Conservation (phyloP, 148 eudicot genomes). For the Cornus controversa region DNA sequence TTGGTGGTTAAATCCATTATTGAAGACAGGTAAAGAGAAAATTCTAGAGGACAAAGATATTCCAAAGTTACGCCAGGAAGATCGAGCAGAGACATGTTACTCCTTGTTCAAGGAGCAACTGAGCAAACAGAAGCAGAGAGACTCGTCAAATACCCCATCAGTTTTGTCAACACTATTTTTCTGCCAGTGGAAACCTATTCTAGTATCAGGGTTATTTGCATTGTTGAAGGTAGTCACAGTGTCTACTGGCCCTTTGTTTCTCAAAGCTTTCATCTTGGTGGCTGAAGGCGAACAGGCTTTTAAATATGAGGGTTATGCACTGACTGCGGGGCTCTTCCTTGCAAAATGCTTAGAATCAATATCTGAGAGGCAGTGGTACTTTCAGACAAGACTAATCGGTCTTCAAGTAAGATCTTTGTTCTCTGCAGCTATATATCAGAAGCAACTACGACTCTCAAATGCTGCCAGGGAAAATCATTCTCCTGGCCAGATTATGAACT, state of each 20-base stretch:
- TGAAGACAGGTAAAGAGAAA: conserved; percentile 49
- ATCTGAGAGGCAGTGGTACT: conserved; percentile 53
- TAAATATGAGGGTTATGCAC: conserved; percentile 36
- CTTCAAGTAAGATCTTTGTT: conserved; percentile 49
- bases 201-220: conserved; percentile 49
- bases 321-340: conserved; percentile 28
- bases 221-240: conserved; percentile 40
- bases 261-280: conserved; percentile 39
- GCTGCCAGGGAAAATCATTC: conserved; percentile 39
- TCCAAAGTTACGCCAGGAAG: conserved; percentile 36
- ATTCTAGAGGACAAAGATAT: conserved; percentile 43
- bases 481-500: conserved; percentile 51
- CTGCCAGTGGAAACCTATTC: conserved; percentile 40
- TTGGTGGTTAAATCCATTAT: conserved; percentile 64
- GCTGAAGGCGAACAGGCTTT: conserved; percentile 23
- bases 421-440: conserved; percentile 47
- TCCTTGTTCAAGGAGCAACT: conserved; percentile 29
- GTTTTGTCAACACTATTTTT: conserved; percentile 26
- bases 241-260: conserved; percentile 50
- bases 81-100: conserved; percentile 46
- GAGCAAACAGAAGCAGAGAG: conserved; percentile 13
- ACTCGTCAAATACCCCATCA: conserved; percentile 8
- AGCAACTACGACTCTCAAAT: conserved; percentile 45
- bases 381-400: conserved; percentile 44
- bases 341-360: conserved; percentile 49